A percentile compares a stretch with the other conserved stretches of the same genome.
Conservation (phyloP, 2,329 filamentous ascomycete species). For the Aspergillus persii region DNA sequence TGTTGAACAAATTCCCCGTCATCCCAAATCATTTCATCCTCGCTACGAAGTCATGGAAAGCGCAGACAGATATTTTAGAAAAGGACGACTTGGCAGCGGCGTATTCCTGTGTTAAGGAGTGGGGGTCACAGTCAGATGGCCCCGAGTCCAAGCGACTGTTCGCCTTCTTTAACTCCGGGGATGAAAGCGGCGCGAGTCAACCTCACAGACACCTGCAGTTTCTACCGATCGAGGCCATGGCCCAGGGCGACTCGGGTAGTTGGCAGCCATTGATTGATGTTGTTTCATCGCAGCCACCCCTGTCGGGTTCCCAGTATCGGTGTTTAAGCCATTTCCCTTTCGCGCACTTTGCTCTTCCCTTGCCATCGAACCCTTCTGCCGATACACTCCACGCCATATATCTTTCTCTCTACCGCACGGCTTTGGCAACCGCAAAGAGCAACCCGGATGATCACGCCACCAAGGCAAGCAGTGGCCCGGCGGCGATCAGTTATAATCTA, state of each 20-base stretch:
- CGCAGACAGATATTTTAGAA: conserved; percentile 46
- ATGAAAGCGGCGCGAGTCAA: conserved; percentile 49
- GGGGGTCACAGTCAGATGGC: conserved; percentile 26
- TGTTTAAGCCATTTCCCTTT: conserved; percentile 46
- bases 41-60: conserved; percentile 44
- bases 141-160: conserved; percentile 34
- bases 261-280: conserved; percentile 53
- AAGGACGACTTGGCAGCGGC: conserved; percentile 42
- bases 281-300: conserved; percentile 12
- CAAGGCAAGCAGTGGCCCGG: conserved; percentile 31
- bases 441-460: conserved; percentile 16
- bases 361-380: conserved; percentile 42
- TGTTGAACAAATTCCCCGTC: conserved; percentile 51
- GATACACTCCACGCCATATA: conserved; percentile 39
- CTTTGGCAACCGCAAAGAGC: conserved; percentile 29
- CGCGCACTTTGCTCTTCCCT: conserved; percentile 45
- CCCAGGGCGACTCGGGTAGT: conserved; percentile 27
- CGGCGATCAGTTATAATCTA: conserved; percentile 57
- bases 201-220: conserved; percentile 50
- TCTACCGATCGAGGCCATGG: conserved; percentile 47
- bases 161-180: conserved; percentile 51
- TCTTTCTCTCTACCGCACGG: conserved; percentile 41
- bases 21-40: conserved; percentile 51
- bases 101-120: conserved; percentile 43
- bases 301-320: conserved; percentile 21